A percentile compares a stretch with the other conserved stretches of the same genome.
Evolutionary conservation across 768 basidiomycete species (phyloP).

Genomic region (Crassisporium funariophilum): DNA sequence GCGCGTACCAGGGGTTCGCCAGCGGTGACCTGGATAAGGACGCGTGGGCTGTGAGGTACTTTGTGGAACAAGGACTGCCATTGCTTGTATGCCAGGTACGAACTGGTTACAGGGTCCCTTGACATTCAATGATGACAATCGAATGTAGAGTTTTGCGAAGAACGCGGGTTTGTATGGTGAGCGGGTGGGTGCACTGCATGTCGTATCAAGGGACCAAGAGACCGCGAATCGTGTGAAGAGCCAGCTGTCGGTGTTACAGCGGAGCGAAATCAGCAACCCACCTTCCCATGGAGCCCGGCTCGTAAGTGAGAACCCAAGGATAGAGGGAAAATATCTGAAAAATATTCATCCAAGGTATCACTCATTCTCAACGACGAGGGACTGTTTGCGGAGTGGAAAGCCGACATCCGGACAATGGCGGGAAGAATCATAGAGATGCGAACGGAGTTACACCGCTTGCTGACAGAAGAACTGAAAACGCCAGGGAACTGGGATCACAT

Average conservation of each 20-base stretch:
- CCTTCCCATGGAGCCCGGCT: slow-evolving; percentile 89
- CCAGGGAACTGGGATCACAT: slow-evolving; percentile 98
- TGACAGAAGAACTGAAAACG: slow-evolving; percentile 80
- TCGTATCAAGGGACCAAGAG: slow-evolving; percentile 67
- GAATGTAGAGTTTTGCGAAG: slow-evolving; percentile 87
- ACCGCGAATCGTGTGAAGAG: slow-evolving; percentile 75
- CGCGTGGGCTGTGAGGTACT: slow-evolving; percentile 89
- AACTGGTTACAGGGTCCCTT: too few relatives aligned
- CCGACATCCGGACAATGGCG: slow-evolving; percentile 91
- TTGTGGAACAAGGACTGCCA: slow-evolving; percentile 73
- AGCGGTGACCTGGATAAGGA: slow-evolving; percentile 91
- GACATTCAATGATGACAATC: neutral
- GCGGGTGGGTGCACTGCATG: slow-evolving; percentile 90
- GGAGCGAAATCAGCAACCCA: slow-evolving; percentile 95
- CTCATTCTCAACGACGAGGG: slow-evolving; percentile 75
- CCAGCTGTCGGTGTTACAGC: slow-evolving; percentile 88
- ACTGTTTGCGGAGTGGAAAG: slow-evolving; percentile 88
- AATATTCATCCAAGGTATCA: slow-evolving; percentile 52
- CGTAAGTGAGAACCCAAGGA: slow-evolving; percentile 45
- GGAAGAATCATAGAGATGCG: slow-evolving; percentile 93
- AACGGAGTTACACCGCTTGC: slow-evolving; percentile 66
- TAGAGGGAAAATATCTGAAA: slow-evolving; percentile 3
- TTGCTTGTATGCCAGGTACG: slow-evolving; percentile 87
- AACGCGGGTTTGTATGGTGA: slow-evolving; percentile 96
- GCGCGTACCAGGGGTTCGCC: slow-evolving; percentile 97